Evolutionary conservation across 2,329 filamentous ascomycete genomes (phyloP).

Genomic region (Fusarium nematophilum): DNA sequence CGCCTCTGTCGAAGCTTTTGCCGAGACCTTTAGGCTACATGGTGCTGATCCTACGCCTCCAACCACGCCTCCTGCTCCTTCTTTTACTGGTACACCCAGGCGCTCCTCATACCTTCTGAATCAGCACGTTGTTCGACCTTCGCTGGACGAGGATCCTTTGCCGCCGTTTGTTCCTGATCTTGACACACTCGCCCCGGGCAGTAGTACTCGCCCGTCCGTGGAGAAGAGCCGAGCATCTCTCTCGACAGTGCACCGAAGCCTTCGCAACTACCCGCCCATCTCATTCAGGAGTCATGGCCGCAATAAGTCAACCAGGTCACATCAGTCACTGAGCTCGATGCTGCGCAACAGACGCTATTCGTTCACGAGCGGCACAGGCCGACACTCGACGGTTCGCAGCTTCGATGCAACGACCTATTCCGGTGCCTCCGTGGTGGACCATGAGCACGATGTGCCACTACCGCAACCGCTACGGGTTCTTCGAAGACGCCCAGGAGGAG

Average conservation of each 20-base stretch:
- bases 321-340: conserved; percentile 62
- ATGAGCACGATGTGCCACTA: conserved; percentile 52
- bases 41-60: conserved; percentile 69
- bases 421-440: conserved; percentile 60
- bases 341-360: conserved; percentile 69
- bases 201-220: conserved; percentile 45
- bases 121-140: conserved; percentile 55
- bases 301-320: conserved; percentile 61
- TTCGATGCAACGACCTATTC: conserved; percentile 69
- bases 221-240: conserved; percentile 49
- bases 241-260: conserved; percentile 40
- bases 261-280: conserved; percentile 44
- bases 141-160: conserved; percentile 53
- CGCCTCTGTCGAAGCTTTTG: conserved; percentile 64
- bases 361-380: conserved; percentile 66
- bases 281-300: conserved; percentile 54
- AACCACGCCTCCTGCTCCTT: conserved; percentile 66
- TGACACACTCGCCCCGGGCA: conserved; percentile 51
- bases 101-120: conserved; percentile 67
- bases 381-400: conserved; percentile 65
- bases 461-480: conserved; percentile 71
- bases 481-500: conserved; percentile 78
- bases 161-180: conserved; percentile 62
- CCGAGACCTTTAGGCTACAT: conserved; percentile 61
- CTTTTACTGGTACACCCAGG: conserved; percentile 56